Evolutionary conservation across 352 stramenopile species (phyloP), one percentile per base, ranked within the genome.

Genomic region (Phytophthora macrochlamydospora): DNA sequence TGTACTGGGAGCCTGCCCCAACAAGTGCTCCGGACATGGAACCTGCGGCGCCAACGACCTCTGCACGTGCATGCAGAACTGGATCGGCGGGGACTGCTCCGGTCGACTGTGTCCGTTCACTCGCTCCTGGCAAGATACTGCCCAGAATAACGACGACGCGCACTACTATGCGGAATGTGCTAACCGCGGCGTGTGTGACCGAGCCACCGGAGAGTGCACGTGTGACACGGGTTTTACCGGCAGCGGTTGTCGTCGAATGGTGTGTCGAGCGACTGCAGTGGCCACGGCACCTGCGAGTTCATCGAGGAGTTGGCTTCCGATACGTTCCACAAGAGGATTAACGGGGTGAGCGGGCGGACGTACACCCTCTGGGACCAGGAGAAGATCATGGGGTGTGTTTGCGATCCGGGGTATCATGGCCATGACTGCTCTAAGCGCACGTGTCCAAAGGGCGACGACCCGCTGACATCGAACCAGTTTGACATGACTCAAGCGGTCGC

Each of bases 221-320:
- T 98, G 94, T 57, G 85, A 97, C 44, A 64, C 77, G 2, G 90
- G 85, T 8, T 98, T 97, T 60, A 60, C 59, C 1, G 89, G 89
- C 32, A 77, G 78, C 44, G 86, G 87, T 0, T 97, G 90, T 48
- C 74, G 90, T 33, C 75, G 79, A 7, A 71, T 81, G 12, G 67
- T 81, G 12, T 94, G 85, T 51, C 77, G 0, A 76, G 80, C 8
- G 67, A 69, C 51, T 93, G 87, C 71, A 78, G 69, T 24, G 62
- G 63, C 0, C 79, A 75, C 30, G 87, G 87, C 35, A 80, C 73
- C 13, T 94, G 87, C 51, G 68, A 92, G n/a, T 90, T 79, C 29
- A 92, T 91, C 64, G 73, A 81, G n/a, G 78, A 92, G 50, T 60
- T 85, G 51, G 76, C 81, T 37, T 63, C 71, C 13, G 74, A 86